Evolutionary conservation across 1,139 yeast genomes (phyloP), one percentile per base, ranked within the genome.

Genomic region (Taphrina betulina): DNA sequence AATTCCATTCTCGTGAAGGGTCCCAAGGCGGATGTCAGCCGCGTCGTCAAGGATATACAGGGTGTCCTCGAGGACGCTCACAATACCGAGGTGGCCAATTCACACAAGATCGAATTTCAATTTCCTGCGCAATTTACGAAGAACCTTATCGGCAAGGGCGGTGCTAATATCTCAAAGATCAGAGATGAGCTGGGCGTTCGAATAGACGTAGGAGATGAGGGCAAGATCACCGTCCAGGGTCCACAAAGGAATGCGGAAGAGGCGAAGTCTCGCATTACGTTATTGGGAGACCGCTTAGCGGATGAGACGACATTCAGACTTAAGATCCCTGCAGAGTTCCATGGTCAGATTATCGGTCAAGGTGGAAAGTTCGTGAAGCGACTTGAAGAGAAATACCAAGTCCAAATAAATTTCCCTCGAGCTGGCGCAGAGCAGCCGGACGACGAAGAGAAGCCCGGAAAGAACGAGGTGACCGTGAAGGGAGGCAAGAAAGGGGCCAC

Each of bases 401-500:
- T 92, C 42, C 77, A 76, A 63, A 85, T 94, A 64, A 77, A 80
- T 66, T 89, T 92, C 75, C 95, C 95, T 22, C 60, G 65, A 19
- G 40, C 33, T 5, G 19, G 34, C n/a, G 28, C 23, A 8, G 64
- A 61, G 29, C 51, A 45, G 63, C 62, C 40, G n/a, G 46, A 33
- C 3, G 59, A 53, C 5, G 75, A 72, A 60, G 61, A 57, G 26
- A 31, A 54, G 17, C 70, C 62, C 73, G 36, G 33, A 33, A 65
- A 64, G 63, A 86, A 87, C 65, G 85, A 83, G 64, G 88, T 92
- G 57, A 76, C 82, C 33, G 78, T 94, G 61, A 83, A 83, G 66
- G 99, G 99, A 54, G 95, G 97, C 54, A 86, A 96, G 19, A 83
- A 83, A 71, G 92, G 90, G 63, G 97, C 87, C 44, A 78, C 81